Base-by-base conservation (phyloP, 1,284 basidiomycete genomes). In the Tremellales sp. region DNA sequence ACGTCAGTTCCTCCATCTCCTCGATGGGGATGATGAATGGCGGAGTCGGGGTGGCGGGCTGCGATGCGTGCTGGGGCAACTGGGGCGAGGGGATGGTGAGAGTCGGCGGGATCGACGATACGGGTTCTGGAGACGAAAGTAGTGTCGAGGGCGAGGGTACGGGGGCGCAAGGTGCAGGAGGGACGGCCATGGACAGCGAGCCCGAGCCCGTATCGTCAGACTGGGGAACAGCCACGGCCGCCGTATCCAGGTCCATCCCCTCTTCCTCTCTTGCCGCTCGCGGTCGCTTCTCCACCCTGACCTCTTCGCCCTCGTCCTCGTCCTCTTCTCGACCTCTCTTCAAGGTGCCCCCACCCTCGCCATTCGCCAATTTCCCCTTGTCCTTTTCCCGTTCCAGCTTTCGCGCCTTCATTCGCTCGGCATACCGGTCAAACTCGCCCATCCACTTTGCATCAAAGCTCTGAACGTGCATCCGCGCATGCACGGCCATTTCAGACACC, bases 381-480 rank as follows among this genome's bases (percentile, higher is more conserved):
- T 74, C 75, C 43, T 75, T 78, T 54, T 76, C 78, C 52, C 77
- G 79, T 50, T 64, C 61, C 21, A 54, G 58, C 50, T 62, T 63
- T 87, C 60, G 83, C 73, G 51, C 88, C 74, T 68, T 84, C 72
- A 93, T 86, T 27, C 94, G 77, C 39, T 74, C 79, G 8, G 87
- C 86, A 86, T 94, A 94, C 47, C 86, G 78, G 68, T 87, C 85
- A 68, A 93, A 97, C 66, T 97, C 93, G 25, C 84, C 62, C 34
- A 78, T 76, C 70, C 97, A 87, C 39, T 81, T 78, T 0, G 81
- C 79, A 66, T 98, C 95, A 65, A 97, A 92, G 59, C 87, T 85
- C 52, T 74, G 72, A 46, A 95, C 80, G 74, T 91, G 85, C 50
- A 97, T 83, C 64, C 88, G 79, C 0, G 90, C 81, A 37, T 90